These are phyloP conservation scores for Neopestalotiopsis rosae DNA, from an alignment of 2,329 filamentous ascomycete genomes.

Conservation along the genomic window DNA sequence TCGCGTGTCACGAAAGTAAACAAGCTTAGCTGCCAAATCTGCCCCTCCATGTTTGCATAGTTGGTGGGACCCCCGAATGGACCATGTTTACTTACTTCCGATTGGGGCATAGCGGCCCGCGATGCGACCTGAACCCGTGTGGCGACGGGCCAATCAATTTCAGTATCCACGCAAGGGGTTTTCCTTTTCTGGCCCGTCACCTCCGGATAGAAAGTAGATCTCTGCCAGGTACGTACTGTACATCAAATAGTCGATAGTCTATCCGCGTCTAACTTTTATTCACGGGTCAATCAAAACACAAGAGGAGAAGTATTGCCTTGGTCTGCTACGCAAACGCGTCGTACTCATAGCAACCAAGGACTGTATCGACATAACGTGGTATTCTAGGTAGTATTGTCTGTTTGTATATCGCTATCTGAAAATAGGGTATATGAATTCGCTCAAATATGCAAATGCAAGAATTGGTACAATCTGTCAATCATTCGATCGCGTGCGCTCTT, in stretches of 20 bases:
- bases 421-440: background rate
- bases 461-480: background rate
- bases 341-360: no score
- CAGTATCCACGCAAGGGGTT: constrained; percentile 4
- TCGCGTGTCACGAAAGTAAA: constrained; percentile 27
- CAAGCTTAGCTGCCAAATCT: constrained; percentile 17
- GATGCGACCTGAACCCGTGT: constrained; percentile 23
- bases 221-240: background rate
- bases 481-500: background rate
- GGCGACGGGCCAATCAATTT: constrained; percentile 29
- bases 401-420: background rate
- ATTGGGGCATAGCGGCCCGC: constrained; percentile 40
- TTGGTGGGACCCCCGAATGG: constrained; percentile 13
- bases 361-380: no score
- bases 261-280: no score
- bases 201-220: background rate
- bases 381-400: no score
- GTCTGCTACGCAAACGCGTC: no score
- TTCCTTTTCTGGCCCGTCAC: background rate
- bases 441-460: background rate
- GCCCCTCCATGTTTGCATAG: constrained; percentile 15
- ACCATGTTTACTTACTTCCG: constrained; percentile 54
- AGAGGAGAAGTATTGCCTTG: no score
- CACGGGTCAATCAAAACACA: no score
- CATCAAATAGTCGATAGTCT: no score